Percentiles rank a stretch among this genome's conserved stretches.
Conservation (phyloP, 2,329 filamentous ascomycete species). For the Harringtonia aguacate region DNA sequence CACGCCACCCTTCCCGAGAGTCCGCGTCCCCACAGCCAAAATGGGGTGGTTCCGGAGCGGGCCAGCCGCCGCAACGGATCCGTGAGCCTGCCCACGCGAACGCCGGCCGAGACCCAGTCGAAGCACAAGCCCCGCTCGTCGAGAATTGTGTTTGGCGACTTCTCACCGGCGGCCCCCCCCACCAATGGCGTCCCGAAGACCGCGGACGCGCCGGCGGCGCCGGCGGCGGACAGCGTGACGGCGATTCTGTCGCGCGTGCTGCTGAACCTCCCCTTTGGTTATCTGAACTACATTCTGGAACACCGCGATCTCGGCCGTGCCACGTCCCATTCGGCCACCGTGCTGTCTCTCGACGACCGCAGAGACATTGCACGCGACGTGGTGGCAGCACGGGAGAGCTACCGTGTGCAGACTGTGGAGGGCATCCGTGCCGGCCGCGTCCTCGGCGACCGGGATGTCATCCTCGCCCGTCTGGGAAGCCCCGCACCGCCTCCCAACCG, state of each 20-base stretch:
- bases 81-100: constrained; percentile 8
- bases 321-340: constrained; percentile 35
- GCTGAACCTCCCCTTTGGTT: constrained; percentile 57
- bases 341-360: background rate
- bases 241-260: constrained; percentile 50
- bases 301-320: constrained; percentile 39
- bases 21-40: too few relatives aligned
- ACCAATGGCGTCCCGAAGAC: background rate
- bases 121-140: constrained; percentile 2
- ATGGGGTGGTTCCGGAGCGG: too few relatives aligned
- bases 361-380: constrained; percentile 22
- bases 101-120: background rate
- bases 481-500: constrained; percentile 2
- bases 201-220: background rate
- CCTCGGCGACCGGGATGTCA: constrained; percentile 3
- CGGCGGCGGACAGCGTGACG: constrained; percentile 18
- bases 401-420: constrained; percentile 36
- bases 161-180: constrained; percentile 24
- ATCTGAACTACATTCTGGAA: constrained; percentile 56
- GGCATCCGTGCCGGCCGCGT: constrained; percentile 2
- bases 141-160: constrained; percentile 61
- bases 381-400: constrained; percentile 46
- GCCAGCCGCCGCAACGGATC: background rate
- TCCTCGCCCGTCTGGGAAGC: constrained; percentile 6
- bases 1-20: background rate